Evolutionary conservation across 2,329 filamentous ascomycete species (phyloP), one percentile per base, ranked within the genome.

Genomic region (Diplodia mutila): DNA sequence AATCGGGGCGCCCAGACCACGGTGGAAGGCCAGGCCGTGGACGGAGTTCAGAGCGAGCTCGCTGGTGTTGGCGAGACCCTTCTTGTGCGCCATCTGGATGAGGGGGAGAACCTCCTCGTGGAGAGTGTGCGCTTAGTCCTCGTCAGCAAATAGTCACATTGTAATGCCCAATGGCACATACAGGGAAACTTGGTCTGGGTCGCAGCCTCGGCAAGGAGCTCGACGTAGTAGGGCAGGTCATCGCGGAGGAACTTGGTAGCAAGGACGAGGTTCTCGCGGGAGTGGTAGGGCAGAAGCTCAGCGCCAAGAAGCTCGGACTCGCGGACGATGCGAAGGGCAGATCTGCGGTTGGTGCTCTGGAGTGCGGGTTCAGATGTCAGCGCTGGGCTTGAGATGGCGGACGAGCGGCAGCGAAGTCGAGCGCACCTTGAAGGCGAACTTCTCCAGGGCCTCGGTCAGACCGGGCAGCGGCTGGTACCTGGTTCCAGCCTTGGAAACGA

Each of bases 161-260:
- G 57, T 65, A 32, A 69, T 48, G 48, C 32, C 37, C 21, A 65
- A 53, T 48, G n/a, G 18, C 12, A 77, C 81, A 74, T 79, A 90
- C 87, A 80, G 70, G 89, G 89, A 81, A 92, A 99, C 83, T 93
- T 95, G 74, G 94, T 97, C 82, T 92, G 85, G 70, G 90, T 89
- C 76, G 95, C 86, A 75, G 97, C 91, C 85, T 99, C 96, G 77
- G 91, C 93, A 74, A 99, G 87, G 72, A 99, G 87, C 85, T 99
- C 95, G 76, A 93, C 89, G 81, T 97, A 99, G 88, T 98, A 99
- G 73, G 95, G 95, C 73, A 99, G 89, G 80, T 99, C 94, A 79
- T 95, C 90, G 79, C 93, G 90, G 73, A 99, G 89, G 87, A 99
- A 99, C 85, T 91, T 97, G 79, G 95, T 92, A 82, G 94, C 90